These are phyloP conservation scores for Pseudonitzschia multistriata DNA, from an alignment of 108 stramenopile species.

Conservation along the genomic window DNA sequence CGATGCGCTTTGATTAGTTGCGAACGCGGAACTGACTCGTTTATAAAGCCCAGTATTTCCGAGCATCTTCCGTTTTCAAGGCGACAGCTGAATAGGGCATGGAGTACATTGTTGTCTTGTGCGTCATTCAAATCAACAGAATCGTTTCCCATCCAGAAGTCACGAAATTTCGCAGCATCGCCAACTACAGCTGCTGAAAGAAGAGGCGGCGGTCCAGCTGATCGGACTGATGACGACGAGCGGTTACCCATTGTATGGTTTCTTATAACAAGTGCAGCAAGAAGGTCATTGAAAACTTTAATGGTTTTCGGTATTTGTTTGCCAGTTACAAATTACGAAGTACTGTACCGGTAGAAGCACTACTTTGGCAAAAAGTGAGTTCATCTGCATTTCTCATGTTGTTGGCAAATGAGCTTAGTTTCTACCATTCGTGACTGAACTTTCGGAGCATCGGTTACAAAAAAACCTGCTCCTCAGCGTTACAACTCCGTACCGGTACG, in stretches of 20 bases:
- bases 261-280: too few species aligned
- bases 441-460: too few species aligned
- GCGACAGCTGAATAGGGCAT: conserved; percentile 18
- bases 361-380: too few species aligned
- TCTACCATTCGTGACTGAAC: too few species aligned
- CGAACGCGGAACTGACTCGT: neutral
- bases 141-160: neutral
- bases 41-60: conserved; percentile 3
- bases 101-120: conserved; percentile 12
- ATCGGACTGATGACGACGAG: conserved; percentile 7
- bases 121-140: neutral
- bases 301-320: too few species aligned
- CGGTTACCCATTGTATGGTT: conserved; percentile 20
- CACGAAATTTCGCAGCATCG: neutral
- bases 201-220: conserved; percentile 9
- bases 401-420: too few species aligned
- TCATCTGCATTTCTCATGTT: too few species aligned
- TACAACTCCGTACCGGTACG: too few species aligned
- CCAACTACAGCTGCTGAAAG: conserved; percentile 12
- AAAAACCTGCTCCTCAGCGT: too few species aligned
- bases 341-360: too few species aligned
- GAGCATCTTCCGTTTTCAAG: neutral
- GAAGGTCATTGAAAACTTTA: too few species aligned
- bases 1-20: neutral
- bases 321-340: too few species aligned